Base-by-base conservation (phyloP, 495 filamentous ascomycete genomes). In the Penicillium silybi region DNA sequence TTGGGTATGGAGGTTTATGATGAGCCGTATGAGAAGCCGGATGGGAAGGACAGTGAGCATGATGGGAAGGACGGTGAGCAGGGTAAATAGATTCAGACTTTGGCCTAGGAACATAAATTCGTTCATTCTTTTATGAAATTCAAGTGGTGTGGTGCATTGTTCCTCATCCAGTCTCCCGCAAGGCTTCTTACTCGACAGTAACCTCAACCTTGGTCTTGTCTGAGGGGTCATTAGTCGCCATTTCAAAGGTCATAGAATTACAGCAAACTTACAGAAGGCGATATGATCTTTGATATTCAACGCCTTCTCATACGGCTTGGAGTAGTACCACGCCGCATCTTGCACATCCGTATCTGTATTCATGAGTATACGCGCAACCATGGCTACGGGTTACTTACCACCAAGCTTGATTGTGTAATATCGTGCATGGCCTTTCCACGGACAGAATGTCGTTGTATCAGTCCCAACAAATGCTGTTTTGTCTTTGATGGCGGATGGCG, bases 251-350 rank as follows among this genome's bases (percentile, higher is more conserved):
- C 15, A 9, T 6, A n/a, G 18, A 8, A 13, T 27, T 11, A 9
- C 8, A 70, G 8, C n/a, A 10, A 13, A 70, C 80, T 75, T 72
- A 83, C 81, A 86, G 63, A 88, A 87, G 15, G 84, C 84, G 49
- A 88, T 80, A 62, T 80, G 75, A 53, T 80, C 79, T 61, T 81
- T 83, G 57, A 85, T 81, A 44, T 77, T 69, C 43, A 63, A 64
- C 13, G 81, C 81, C 61, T 77, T 80, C 32, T 80, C 77, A 45
- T 77, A 78, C 2, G 84, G 74, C 18, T 74, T 56, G 8, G 83
- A 76, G 54, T 87, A 88, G 48, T 81, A 85, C 85, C 85, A 87
- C 10, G 85, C 85, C 5, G 82, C 80, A 63, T 88, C 82, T 48
- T 78, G 64, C 51, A 74, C 66, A 23, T 67, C 71, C 10, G 68